A percentile compares a stretch with the other conserved stretches of the same genome.
These are phyloP conservation scores for Neonectria coccinea DNA, from an alignment of 2,329 filamentous ascomycete species.

Conservation along the genomic window DNA sequence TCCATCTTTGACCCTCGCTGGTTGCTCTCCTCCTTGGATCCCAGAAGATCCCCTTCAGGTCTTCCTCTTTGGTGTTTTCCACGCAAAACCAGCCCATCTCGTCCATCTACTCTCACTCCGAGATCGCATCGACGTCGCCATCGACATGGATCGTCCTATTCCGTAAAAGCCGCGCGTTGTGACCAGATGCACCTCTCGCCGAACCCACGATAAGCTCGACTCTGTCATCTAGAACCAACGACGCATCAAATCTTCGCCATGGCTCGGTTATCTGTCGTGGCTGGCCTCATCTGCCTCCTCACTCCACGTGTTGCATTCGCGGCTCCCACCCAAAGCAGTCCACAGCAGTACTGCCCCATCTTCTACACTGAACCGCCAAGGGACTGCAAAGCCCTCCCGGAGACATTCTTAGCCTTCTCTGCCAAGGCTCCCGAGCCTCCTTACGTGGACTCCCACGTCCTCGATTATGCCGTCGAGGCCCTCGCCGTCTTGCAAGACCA, in stretches of 20 bases:
- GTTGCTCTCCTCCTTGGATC: background rate
- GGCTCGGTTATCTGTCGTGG: slow-evolving; percentile 29
- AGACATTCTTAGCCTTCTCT: slow-evolving; percentile 38
- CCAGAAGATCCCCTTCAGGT: background rate
- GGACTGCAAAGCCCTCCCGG: slow-evolving; percentile 37
- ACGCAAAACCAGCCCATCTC: background rate
- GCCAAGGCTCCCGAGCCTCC: slow-evolving; percentile 16
- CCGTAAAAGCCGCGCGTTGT: slow-evolving; percentile 24
- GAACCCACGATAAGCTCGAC: background rate
- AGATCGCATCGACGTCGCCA: slow-evolving; percentile 12
- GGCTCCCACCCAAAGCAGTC: slow-evolving; percentile 25
- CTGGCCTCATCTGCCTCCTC: slow-evolving; percentile 29
- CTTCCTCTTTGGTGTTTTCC: background rate
- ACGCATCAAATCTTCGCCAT: slow-evolving; percentile 14
- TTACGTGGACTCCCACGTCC: slow-evolving; percentile 43
- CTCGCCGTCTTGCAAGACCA: slow-evolving; percentile 80
- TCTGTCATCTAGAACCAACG: background rate
- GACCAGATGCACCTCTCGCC: slow-evolving; percentile 13
- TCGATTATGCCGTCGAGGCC: slow-evolving; percentile 69
- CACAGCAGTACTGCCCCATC: slow-evolving; percentile 40
- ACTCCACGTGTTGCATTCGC: slow-evolving; percentile 25
- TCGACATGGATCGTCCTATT: slow-evolving; percentile 29
- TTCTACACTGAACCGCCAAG: slow-evolving; percentile 35
- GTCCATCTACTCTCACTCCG: slow-evolving; percentile 14
- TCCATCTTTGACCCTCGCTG: background rate